phyloP scores from a whole-genome alignment of 352 stramenopile genomes.

The Globisporangium mamillatum region DNA sequence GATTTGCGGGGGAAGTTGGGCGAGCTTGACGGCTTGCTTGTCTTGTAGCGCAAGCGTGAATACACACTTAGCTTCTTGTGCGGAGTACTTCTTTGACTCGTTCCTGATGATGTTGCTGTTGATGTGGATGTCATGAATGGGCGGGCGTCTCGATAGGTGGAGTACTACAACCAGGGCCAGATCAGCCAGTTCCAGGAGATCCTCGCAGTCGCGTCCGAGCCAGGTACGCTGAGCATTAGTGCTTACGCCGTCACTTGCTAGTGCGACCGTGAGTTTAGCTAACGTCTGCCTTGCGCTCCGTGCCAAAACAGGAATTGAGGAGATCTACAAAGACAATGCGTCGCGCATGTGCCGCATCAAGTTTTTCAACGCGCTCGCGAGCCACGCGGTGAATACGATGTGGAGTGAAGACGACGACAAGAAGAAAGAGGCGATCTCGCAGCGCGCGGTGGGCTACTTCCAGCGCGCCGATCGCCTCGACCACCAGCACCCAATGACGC shows the following conservation, averaged over 20 bases:
- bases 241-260: neutral
- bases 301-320: conserved; percentile 50
- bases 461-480: conserved; percentile 86
- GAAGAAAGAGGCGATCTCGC: conserved; percentile 74
- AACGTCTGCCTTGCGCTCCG: neutral
- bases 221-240: conserved; percentile 25
- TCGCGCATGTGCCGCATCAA: conserved; percentile 86
- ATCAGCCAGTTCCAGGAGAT: conserved; percentile 86
- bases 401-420: conserved; percentile 90
- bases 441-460: conserved; percentile 83
- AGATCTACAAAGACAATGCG: conserved; percentile 87
- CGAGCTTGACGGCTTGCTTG: neutral
- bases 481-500: conserved; percentile 87
- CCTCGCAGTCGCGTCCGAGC: conserved; percentile 72
- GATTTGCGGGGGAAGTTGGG: too few relatives aligned
- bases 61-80: neutral
- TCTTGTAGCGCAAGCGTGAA: neutral
- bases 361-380: conserved; percentile 86
- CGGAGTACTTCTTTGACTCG: neutral
- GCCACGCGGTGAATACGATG: conserved; percentile 85
- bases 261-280: neutral
- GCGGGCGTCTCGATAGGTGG: conserved; percentile 40
- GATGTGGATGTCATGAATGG: conserved; percentile 2
- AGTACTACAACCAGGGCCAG: conserved; percentile 87
- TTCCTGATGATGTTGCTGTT: neutral